Evolutionary conservation across 176 grass and related monocot species (phyloP).

Genomic region (Musa beccarii): DNA sequence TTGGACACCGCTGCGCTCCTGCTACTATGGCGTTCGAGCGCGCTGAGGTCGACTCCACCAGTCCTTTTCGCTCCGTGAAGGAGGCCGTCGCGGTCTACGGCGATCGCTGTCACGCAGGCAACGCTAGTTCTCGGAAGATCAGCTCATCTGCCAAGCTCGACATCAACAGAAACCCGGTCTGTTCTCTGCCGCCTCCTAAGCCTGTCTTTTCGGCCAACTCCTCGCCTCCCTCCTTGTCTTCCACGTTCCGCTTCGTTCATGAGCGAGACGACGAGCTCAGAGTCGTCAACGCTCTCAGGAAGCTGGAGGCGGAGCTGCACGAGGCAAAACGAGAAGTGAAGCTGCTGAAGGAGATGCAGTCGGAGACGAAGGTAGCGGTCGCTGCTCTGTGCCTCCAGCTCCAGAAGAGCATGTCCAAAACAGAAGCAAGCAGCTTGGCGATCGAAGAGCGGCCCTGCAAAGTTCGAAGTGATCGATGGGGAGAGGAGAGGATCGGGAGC

Average conservation of each 20-base stretch:
- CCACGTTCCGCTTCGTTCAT: not conserved
- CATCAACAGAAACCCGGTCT: not conserved
- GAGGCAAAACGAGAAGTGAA: conserved; percentile 33
- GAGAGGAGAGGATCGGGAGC: conserved; percentile 28
- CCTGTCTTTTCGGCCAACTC: not conserved
- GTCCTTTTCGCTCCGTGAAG: conserved; percentile 53
- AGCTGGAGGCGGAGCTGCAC: conserved; percentile 34
- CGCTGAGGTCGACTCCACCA: conserved; percentile 39
- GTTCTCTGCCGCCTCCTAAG: conserved; percentile 9
- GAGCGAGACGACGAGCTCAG: not conserved
- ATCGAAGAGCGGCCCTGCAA: not conserved
- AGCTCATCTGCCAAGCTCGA: not conserved
- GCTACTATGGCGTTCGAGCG: not conserved
- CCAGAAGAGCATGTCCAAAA: conserved; percentile 25
- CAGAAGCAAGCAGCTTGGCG: not conserved
- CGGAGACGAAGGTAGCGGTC: conserved; percentile 33
- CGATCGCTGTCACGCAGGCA: conserved; percentile 16
- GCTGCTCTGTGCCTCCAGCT: conserved; percentile 34
- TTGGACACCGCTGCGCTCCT: not conserved
- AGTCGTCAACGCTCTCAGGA: conserved; percentile 21
- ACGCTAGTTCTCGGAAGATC: not conserved
- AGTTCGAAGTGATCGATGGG: conserved; percentile 32
- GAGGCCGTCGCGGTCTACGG: conserved; percentile 40
- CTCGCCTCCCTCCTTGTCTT: not conserved
- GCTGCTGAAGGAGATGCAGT: conserved; percentile 41